Conservation (phyloP, 129 eudicot genomes). For the Oenanthe sinensis region DNA sequence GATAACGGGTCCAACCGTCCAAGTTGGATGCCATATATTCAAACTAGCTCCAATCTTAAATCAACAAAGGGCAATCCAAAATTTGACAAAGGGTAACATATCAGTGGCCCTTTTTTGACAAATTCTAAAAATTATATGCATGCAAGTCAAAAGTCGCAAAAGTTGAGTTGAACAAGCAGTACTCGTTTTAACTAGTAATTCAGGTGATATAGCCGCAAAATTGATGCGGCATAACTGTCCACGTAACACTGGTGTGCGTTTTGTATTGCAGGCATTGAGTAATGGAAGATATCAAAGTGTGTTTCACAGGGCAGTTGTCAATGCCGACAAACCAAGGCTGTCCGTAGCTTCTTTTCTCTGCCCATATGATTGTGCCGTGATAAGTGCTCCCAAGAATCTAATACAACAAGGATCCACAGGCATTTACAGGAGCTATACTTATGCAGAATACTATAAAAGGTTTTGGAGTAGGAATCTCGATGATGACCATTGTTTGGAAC, state of each 20-base stretch:
- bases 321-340: slow-evolving; percentile 53
- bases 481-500: slow-evolving; percentile 69
- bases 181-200: no score
- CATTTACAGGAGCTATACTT: slow-evolving; percentile 48
- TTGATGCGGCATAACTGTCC: not conserved
- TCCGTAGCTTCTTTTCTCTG: slow-evolving; percentile 73
- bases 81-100: not conserved
- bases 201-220: not conserved
- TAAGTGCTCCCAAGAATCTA: slow-evolving; percentile 50
- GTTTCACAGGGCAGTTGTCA: slow-evolving; percentile 81
- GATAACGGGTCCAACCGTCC: not conserved
- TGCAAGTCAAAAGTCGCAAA: not conserved
- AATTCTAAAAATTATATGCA: not conserved
- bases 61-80: not conserved
- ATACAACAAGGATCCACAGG: slow-evolving; percentile 31
- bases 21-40: not conserved
- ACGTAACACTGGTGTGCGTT: not conserved
- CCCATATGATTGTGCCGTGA: slow-evolving; percentile 40
- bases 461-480: slow-evolving; percentile 85
- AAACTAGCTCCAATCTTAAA: not conserved
- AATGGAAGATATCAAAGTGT: slow-evolving; percentile 72
- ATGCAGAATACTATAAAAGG: slow-evolving; percentile 59
- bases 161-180: not conserved
- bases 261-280: slow-evolving; percentile 45
- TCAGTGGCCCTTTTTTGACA: not conserved